A percentile compares a stretch with the other conserved stretches of the same genome.
phyloP scores from a whole-genome alignment of 2,329 filamentous ascomycete species.

The Diaporthe humulicola region DNA sequence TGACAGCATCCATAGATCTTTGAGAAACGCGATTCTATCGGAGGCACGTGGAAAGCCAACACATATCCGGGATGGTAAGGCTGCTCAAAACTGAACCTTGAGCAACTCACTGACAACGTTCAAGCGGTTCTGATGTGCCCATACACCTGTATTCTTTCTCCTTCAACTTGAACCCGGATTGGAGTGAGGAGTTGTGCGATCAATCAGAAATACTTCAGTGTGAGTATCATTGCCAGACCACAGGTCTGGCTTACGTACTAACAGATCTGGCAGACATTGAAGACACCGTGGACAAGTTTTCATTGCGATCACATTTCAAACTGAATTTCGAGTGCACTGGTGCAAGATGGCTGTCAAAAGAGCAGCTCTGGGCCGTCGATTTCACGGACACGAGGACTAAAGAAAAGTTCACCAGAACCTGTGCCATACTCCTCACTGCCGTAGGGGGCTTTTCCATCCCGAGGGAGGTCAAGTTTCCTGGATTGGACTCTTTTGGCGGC shows the following conservation, averaged over 20 bases:
- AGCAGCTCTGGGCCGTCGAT: neutral
- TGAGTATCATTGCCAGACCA: neutral
- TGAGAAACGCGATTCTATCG: neutral
- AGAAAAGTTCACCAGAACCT: neutral
- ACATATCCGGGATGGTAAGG: conserved; percentile 10
- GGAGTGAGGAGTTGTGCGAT: conserved; percentile 1
- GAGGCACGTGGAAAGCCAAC: conserved; percentile 11
- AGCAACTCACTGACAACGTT: neutral
- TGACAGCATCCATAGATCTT: neutral
- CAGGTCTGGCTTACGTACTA: neutral
- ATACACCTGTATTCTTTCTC: conserved; percentile 4
- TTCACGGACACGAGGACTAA: neutral
- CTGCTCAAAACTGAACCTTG: too few species aligned
- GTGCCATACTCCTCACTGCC: neutral
- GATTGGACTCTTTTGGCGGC: conserved; percentile 46
- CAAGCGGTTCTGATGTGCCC: conserved; percentile 1
- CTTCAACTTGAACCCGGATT: conserved; percentile 13
- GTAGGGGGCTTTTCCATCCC: neutral
- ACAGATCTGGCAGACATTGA: neutral
- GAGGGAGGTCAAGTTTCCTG: neutral
- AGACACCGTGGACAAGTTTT: neutral
- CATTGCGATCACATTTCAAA: neutral
- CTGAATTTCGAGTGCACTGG: neutral
- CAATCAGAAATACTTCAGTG: conserved; percentile 1
- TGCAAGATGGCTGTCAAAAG: neutral